Percentiles rank a stretch among this genome's conserved stretches.
These are phyloP conservation scores for Scheffersomyces stambukii DNA, from an alignment of 1,139 yeast genomes.

Conservation along the genomic window DNA sequence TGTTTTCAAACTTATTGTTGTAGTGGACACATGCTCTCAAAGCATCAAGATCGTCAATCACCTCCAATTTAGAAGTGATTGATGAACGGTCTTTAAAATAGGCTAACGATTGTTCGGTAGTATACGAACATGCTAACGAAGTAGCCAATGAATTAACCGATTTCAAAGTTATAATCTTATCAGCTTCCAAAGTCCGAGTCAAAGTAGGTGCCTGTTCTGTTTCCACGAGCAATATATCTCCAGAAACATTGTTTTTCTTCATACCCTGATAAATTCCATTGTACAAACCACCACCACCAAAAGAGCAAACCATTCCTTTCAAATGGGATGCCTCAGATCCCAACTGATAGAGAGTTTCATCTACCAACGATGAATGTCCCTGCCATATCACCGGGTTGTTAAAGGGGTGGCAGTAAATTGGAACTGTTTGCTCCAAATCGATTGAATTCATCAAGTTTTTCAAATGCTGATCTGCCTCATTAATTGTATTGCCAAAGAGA, in stretches of 20 bases:
- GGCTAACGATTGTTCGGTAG: constrained; percentile 44
- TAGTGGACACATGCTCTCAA: constrained; percentile 46
- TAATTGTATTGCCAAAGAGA: constrained; percentile 54
- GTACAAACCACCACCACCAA: constrained; percentile 76
- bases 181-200: constrained; percentile 42
- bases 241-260: constrained; percentile 32
- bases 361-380: constrained; percentile 60
- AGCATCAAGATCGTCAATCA: constrained; percentile 55
- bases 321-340: constrained; percentile 19
- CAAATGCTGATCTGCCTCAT: constrained; percentile 60
- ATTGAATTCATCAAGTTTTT: constrained; percentile 31
- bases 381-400: constrained; percentile 63
- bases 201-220: constrained; percentile 60
- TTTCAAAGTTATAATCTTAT: constrained; percentile 39
- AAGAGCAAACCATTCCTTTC: constrained; percentile 61
- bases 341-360: constrained; percentile 50
- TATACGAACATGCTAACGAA: constrained; percentile 56
- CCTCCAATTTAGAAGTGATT: constrained; percentile 33
- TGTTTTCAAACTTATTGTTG: constrained; percentile 43
- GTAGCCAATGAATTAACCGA: constrained; percentile 55
- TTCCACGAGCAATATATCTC: constrained; percentile 54
- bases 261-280: constrained; percentile 58
- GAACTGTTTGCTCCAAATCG: constrained; percentile 22
- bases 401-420: constrained; percentile 70
- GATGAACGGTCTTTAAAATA: constrained; percentile 26